Conservation (phyloP, 1,284 basidiomycete species). For the Laetiporus sulphureus region DNA sequence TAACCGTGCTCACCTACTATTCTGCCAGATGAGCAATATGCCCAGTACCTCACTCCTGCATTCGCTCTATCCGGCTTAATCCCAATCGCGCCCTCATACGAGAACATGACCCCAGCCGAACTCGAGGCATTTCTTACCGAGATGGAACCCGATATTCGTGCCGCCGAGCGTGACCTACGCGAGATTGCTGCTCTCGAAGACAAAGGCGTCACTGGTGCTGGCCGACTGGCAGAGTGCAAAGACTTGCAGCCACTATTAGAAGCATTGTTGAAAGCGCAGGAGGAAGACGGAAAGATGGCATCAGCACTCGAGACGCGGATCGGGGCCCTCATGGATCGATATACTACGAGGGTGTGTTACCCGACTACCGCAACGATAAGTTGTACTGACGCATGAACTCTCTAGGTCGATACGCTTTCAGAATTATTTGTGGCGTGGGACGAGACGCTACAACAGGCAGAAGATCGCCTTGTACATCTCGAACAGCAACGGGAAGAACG, state of each 20-base stretch:
- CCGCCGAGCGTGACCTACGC: constrained; percentile 70
- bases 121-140: constrained; percentile 64
- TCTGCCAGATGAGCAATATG: constrained; percentile 62
- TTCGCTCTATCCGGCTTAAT: constrained; percentile 61
- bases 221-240: constrained; percentile 67
- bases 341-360: constrained; percentile 60
- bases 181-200: constrained; percentile 66
- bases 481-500: constrained; percentile 56
- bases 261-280: constrained; percentile 47
- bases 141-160: constrained; percentile 75
- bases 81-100: constrained; percentile 46
- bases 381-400: neutral
- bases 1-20: constrained; percentile 1
- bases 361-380: too few species aligned
- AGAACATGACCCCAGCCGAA: constrained; percentile 57
- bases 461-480: constrained; percentile 45
- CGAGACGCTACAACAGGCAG: constrained; percentile 56
- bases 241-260: constrained; percentile 53
- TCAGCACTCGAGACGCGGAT: constrained; percentile 58
- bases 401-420: constrained; percentile 66
- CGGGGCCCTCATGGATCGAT: constrained; percentile 53
- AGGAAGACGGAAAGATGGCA: constrained; percentile 49
- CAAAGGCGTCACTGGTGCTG: constrained; percentile 64
- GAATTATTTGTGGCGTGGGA: constrained; percentile 80
- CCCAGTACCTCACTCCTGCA: constrained; percentile 61